These are phyloP conservation scores for Verticillium nonalfalfae DNA, from an alignment of 2,329 filamentous ascomycete species.

Conservation along the genomic window DNA sequence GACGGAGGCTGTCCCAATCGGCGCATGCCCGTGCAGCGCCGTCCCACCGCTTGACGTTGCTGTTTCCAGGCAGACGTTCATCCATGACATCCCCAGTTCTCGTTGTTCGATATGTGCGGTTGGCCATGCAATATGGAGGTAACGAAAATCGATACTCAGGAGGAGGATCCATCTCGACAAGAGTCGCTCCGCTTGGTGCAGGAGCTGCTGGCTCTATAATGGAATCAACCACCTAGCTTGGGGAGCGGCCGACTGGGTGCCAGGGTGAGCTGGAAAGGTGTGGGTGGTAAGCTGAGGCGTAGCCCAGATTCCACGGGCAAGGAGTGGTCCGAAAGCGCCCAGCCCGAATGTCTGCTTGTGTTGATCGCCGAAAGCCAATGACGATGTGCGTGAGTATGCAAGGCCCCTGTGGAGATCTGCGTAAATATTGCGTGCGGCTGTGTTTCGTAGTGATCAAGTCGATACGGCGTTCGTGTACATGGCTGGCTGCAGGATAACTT, in stretches of 20 bases:
- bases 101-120: not conserved
- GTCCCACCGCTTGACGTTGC: constrained; percentile 43
- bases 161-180: not conserved
- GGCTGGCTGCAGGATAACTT: not conserved
- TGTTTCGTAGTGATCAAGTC: not conserved
- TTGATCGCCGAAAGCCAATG: not conserved
- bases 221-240: not conserved
- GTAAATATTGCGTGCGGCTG: not conserved
- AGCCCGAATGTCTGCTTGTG: not conserved
- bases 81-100: constrained; percentile 14
- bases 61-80: constrained; percentile 14
- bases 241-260: not conserved
- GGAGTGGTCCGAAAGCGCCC: not conserved
- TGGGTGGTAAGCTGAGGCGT: not conserved
- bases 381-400: not conserved
- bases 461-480: not conserved
- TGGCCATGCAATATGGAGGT: not conserved
- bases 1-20: constrained; percentile 40
- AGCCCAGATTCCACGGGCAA: not conserved
- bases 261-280: not conserved
- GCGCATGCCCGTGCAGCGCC: constrained; percentile 35
- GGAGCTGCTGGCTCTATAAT: not conserved
- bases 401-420: not conserved
- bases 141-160: not conserved
- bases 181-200: not conserved